Evolutionary conservation across 345 rosid species (phyloP), one percentile per base, ranked within the genome.

Genomic region (Carallia pectinifolia): DNA sequence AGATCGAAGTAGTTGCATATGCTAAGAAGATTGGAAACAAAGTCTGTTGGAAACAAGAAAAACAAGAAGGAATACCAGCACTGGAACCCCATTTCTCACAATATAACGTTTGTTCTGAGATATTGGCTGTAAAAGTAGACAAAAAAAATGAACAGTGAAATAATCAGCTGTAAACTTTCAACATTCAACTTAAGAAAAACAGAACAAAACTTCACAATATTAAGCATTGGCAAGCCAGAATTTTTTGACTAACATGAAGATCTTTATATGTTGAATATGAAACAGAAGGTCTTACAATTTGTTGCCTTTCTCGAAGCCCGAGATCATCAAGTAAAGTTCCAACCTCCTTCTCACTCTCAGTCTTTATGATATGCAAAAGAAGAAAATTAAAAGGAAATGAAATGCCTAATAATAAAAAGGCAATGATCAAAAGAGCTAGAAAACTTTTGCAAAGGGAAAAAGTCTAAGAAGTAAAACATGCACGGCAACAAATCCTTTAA

Each of bases 311-410:
- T 62, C 88, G 88, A 71, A 94, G 85, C 18, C 91, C 96, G 30
- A 91, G 95, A 74, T 87, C 87, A 80, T 87, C 88, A 13, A 94
- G 83, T 82, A 94, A 79, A 75, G 53, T 83, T 65, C 71, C 81
- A 65, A 88, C 97, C 81, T 94, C 95, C 65, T 73, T 66, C 80
- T 94, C 97, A 77, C 86, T 81, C 86, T 85, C 93, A 65, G 96
- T 89, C 98, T 94, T 75, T 83, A 81, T 61, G 69, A 73, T 36
- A 30, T 67, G 40, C 18, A 19, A 48, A 67, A 71, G 18, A 23
- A 71, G 18, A 34, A 31, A 56, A 36, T 8, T 53, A 36, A 66
- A 64, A 64, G 2, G 29, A 60, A 33, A 23, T 27, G 6, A 39
- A 5, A 12, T 15, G 34, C 23, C 50, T 0, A 39, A 36, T 17